Evolutionary conservation across 768 basidiomycete genomes (phyloP), one percentile per base, ranked within the genome.

Genomic region (Lepiota brunneoincarnata): DNA sequence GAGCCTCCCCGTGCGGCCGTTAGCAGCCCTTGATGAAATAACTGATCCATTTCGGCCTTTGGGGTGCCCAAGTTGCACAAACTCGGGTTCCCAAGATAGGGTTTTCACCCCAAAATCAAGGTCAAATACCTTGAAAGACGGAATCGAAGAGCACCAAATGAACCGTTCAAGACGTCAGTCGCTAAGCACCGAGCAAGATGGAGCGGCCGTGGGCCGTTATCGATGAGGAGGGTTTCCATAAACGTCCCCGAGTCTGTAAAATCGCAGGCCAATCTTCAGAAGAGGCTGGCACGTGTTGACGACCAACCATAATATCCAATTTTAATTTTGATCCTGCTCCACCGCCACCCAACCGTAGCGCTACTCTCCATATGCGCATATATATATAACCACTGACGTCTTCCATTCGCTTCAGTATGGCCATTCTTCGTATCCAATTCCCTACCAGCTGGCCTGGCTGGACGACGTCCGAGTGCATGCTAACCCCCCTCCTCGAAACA

Each of bases 391-490:
- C 11, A 46, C 45, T 38, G 55, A 45, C 45, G n/a, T 36, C 53
- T 59, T 24, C 26, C 1, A 3, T 31, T 15, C 34, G 11, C 38
- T 4, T 5, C 26, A 51, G 49, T n/a, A 53, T 64, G 64, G 58
- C 64, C 28, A 61, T 64, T 38, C 63, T 74, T 43, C 64, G 61
- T 35, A 64, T 74, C 40, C 62, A 66, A 49, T 72, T 74, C 48
- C 72, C 73, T 2, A 44, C 58, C 28, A 58, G 54, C 38, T 74
- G 73, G 72, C 67, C 68, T 39, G 72, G 73, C 7, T 74, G 73
- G 73, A 59, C 61, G 26, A 63, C 67, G 3, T 58, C 63, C 17
- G 69, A 70, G 49, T 69, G 65, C 54, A 61, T 51, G 17, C 65
- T 72, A 24, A 60, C 54, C 41, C 58, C 61, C 24, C 59, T 60